A percentile compares a stretch with the other conserved stretches of the same genome.
These are phyloP conservation scores for Solioccasus polychromus DNA, from an alignment of 768 basidiomycete genomes.

Conservation along the genomic window DNA sequence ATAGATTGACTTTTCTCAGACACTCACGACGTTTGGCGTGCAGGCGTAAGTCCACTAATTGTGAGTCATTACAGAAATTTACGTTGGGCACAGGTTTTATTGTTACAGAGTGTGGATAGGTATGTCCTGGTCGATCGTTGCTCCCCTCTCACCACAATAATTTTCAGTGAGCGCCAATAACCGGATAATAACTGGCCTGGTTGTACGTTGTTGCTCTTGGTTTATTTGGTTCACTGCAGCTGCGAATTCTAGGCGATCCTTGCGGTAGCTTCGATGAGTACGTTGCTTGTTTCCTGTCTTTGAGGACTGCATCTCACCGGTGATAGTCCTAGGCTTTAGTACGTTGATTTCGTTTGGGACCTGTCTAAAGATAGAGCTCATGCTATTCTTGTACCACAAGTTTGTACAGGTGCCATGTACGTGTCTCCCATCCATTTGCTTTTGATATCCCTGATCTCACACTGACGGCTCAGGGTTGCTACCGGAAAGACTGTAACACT, in stretches of 20 bases:
- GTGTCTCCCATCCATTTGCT: not conserved
- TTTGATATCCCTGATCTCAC: not conserved
- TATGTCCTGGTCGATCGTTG: not conserved
- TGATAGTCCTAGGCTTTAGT: not conserved
- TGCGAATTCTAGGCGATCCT: not conserved
- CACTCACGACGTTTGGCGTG: not conserved
- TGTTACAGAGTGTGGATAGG: conserved; percentile 5
- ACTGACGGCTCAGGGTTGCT: not conserved
- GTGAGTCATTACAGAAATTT: not conserved
- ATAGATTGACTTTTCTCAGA: not conserved
- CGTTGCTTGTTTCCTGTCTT: not conserved
- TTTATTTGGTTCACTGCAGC: not conserved
- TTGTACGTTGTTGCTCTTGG: not conserved
- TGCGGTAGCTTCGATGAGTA: not conserved
- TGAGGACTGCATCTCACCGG: not conserved
- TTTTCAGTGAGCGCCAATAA: not conserved
- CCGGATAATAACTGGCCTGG: not conserved
- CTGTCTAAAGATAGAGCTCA: not conserved
- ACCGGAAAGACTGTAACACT: not conserved
- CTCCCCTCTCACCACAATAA: not conserved
- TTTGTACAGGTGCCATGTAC: not conserved
- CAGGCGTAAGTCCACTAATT: not conserved
- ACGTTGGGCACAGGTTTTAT: conserved; percentile 1
- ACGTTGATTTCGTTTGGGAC: not conserved
- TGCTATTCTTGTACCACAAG: not conserved